These are phyloP conservation scores for Pestalotiopsis sp. DNA, from an alignment of 2,329 filamentous ascomycete genomes.

Conservation along the genomic window DNA sequence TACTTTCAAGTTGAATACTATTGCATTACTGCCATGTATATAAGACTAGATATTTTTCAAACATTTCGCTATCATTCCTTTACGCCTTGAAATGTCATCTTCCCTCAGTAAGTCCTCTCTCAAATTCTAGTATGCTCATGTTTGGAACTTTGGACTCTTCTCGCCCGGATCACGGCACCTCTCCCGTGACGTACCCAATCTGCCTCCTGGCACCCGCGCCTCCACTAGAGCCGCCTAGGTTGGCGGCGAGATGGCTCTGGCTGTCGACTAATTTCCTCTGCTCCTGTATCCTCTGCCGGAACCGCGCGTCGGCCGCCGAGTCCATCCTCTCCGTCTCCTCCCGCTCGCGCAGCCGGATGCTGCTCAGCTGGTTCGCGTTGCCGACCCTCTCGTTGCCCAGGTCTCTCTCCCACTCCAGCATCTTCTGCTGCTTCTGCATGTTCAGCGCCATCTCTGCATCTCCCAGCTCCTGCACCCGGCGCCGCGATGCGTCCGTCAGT, in stretches of 20 bases:
- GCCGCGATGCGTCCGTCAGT: constrained; percentile 47
- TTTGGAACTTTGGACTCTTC: background rate
- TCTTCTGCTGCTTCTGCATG: constrained; percentile 42
- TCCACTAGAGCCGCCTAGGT: constrained; percentile 32
- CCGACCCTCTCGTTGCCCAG: constrained; percentile 48
- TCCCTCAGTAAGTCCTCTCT: too few species aligned
- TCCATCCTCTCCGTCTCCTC: constrained; percentile 55
- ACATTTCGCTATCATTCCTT: too few species aligned
- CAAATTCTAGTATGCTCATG: background rate
- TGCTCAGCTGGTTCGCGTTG: constrained; percentile 52
- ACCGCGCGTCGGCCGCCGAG: constrained; percentile 45
- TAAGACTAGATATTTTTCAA: too few species aligned
- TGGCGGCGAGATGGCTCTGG: constrained; percentile 41
- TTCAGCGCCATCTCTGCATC: constrained; percentile 51
- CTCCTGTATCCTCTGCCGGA: constrained; percentile 48
- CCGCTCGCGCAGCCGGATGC: constrained; percentile 51
- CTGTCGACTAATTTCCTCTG: constrained; percentile 54
- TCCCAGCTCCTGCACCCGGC: constrained; percentile 46
- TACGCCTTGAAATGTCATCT: too few species aligned
- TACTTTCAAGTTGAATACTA: too few species aligned
- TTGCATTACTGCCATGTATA: too few species aligned
- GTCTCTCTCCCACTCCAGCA: constrained; percentile 52
- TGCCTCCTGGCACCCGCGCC: constrained; percentile 45
- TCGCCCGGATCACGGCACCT: constrained; percentile 26
- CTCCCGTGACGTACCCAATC: constrained; percentile 59